Conservation (phyloP, 495 filamentous ascomycete genomes). For the Talaromyces liani region DNA sequence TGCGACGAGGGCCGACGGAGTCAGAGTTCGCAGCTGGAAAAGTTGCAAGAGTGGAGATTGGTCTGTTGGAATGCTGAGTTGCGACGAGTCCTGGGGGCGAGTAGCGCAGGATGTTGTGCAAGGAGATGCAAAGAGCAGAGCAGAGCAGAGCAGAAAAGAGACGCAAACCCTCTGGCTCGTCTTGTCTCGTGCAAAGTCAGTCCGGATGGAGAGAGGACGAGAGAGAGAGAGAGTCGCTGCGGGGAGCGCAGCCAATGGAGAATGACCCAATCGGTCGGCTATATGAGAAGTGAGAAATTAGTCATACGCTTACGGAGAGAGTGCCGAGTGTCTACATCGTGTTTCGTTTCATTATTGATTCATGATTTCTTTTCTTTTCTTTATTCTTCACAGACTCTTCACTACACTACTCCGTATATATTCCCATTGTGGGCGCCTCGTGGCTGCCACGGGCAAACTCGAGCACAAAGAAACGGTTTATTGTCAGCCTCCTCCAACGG, state of each 20-base stretch:
- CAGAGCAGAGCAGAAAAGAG: neutral
- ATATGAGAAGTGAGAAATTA: neutral
- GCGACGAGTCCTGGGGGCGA: neutral
- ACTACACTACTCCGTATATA: neutral
- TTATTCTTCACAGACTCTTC: neutral
- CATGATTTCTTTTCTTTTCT: neutral
- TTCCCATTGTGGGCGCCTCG: neutral
- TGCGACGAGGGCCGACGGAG: neutral
- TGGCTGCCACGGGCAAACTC: neutral
- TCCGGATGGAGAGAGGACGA: too few species aligned
- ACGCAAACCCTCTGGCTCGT: neutral
- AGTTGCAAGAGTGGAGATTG: conserved; percentile 1
- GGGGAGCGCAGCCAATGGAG: neutral
- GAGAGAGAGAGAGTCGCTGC: neutral
- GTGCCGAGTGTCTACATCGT: too few species aligned
- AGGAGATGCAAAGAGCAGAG: neutral
- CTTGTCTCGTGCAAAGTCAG: neutral
- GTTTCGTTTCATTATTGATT: neutral
- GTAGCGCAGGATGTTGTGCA: neutral
- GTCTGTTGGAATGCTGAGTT: neutral
- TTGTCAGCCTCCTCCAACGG: too few species aligned
- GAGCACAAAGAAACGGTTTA: neutral
- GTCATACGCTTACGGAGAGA: neutral
- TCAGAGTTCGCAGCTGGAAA: neutral
- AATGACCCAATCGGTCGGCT: neutral